Evolutionary conservation across 192 early-diverging fungal species (phyloP).

Genomic region (Pilaira anomala): DNA sequence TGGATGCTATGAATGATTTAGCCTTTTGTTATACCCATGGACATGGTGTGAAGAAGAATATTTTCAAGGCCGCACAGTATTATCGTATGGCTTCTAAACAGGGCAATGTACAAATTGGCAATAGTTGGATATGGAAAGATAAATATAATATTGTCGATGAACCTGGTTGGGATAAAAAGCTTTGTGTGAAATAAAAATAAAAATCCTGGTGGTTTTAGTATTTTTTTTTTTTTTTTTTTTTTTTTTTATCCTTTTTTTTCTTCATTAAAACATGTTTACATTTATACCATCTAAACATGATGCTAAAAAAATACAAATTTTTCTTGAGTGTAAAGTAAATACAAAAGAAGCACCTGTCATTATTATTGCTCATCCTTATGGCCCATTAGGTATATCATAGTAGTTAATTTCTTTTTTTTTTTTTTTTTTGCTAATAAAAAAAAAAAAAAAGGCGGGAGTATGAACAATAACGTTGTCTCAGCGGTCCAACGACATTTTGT

Average conservation of each 20-base stretch:
- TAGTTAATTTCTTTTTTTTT: neutral
- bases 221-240: neutral
- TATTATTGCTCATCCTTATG: constrained; percentile 28
- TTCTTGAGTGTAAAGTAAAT: constrained; percentile 2
- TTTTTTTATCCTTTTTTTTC: neutral
- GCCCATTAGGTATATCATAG: constrained; percentile 20
- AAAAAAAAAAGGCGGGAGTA: constrained; percentile 16
- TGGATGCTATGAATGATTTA: constrained; percentile 69
- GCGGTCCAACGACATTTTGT: constrained; percentile 17
- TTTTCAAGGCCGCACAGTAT: constrained; percentile 69
- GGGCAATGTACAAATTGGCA: constrained; percentile 68
- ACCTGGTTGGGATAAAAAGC: constrained; percentile 6
- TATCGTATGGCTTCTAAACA: constrained; percentile 72
- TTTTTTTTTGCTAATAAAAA: neutral
- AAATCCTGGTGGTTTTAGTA: neutral
- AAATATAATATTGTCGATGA: constrained; percentile 59
- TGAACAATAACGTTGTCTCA: constrained; percentile 26
- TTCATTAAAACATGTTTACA: neutral
- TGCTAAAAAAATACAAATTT: constrained; percentile 7
- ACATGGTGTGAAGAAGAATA: constrained; percentile 69
- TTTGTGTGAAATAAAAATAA: neutral
- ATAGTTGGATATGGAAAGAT: constrained; percentile 80
- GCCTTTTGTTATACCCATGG: constrained; percentile 70
- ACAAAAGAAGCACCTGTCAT: constrained; percentile 6
- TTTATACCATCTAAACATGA: constrained; percentile 17